phyloP scores from a whole-genome alignment of 306 rosid species.

The Lupinus albus region DNA sequence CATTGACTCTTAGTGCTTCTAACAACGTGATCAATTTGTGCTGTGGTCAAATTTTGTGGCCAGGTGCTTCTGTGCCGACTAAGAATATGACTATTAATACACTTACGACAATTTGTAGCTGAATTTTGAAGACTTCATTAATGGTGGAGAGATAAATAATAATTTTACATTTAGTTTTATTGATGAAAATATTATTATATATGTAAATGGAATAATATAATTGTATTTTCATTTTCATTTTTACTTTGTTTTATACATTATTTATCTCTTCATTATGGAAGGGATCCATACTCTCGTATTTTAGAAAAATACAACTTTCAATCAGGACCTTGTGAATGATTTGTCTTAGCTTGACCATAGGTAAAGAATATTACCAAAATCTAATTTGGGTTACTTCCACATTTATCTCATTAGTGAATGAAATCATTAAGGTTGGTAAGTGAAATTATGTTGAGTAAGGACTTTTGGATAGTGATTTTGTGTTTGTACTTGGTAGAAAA shows the following conservation, averaged over 20 bases:
- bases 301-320: background rate
- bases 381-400: background rate
- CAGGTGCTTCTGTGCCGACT: background rate
- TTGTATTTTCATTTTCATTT: too few species aligned
- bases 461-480: too few species aligned
- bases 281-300: too few species aligned
- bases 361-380: too few species aligned
- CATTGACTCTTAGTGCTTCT: background rate
- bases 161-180: too few species aligned
- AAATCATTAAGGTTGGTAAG: background rate
- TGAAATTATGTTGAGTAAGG: background rate
- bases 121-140: too few species aligned
- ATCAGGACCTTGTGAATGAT: background rate
- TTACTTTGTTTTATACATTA: too few species aligned
- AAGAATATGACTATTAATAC: background rate
- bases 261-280: too few species aligned
- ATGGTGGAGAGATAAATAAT: too few species aligned
- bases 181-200: too few species aligned
- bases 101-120: background rate
- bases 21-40: slow-evolving; percentile 25
- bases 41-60: background rate
- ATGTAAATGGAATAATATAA: too few species aligned
- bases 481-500: too few species aligned
- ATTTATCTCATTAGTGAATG: background rate
- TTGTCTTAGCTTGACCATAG: background rate